Evolutionary conservation across 371 early-diverging fungal genomes (phyloP), one percentile per base, ranked within the genome.

Genomic region (Batrachochytrium dendrobatidis): DNA sequence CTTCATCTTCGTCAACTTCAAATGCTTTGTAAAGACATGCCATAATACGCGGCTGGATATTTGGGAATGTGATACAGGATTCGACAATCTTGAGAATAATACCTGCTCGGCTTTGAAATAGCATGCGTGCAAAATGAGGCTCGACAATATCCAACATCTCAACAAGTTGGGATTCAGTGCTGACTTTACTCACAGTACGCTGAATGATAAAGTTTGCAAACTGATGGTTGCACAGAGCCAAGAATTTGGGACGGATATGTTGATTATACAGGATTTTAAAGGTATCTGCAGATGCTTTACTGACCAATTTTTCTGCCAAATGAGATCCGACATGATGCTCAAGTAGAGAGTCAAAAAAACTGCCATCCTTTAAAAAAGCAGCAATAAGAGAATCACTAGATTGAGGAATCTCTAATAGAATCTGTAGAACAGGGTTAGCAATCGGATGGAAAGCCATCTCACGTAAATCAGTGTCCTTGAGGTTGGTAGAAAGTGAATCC

Each of bases 131-230:
- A 57, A 87, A 76, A 8, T 74, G 67, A 2, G 79, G 75, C 31
- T 69, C 61, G 10, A 85, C 61, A 48, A 85, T 84, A 3, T 75
- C 73, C 22, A 86, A 68, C 68, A 90, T 76, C 46, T 76, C 69
- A 29, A 74, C 70, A 1, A 88, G 67, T 64, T 88, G 88, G 1
- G 72, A 67, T 5, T 69, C 67, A 34, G 70, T 83, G 49, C 82
- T 78, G 31, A 77, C 85, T 51, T 82, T 68, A 25, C 73, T 69
- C 34, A 90, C 73, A 61, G 89, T 64, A 31, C 81, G 70, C 72
- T 92, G 92, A 25, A 92, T 82, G 2, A 89, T 89, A 77, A 87
- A 91, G 65, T 92, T 92, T 62, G 85, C 79, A n/a, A 84, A 74
- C 10, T 82, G 81, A 60, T 89, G 83, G 53, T 20, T 25, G 55